Percentiles rank a stretch among this genome's conserved stretches.
Conservation (phyloP, 805 yeast genomes). For the Nakazawaea wyomingensis region DNA sequence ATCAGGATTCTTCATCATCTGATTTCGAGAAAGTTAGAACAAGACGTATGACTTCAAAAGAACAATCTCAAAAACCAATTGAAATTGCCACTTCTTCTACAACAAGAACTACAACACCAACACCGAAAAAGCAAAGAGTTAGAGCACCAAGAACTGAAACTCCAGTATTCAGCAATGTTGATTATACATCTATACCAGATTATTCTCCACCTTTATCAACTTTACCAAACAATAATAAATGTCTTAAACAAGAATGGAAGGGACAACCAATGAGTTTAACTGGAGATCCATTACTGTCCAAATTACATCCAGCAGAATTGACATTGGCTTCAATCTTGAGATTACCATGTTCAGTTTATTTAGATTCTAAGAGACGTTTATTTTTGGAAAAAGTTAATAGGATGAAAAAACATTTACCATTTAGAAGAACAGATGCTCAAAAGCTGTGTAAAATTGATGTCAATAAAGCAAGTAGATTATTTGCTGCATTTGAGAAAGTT, state of each 20-base stretch:
- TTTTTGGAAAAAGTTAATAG: constrained; percentile 87
- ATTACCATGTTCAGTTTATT: constrained; percentile 79
- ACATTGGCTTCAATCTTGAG: constrained; percentile 83
- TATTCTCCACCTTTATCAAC: constrained; percentile 68
- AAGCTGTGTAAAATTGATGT: constrained; percentile 97
- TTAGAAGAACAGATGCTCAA: constrained; percentile 96
- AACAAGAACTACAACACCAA: constrained; percentile 28
- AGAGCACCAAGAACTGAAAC: constrained; percentile 33
- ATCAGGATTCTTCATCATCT: constrained; percentile 26
- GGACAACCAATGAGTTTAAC: constrained; percentile 94
- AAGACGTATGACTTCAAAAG: constrained; percentile 42
- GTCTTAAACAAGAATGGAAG: constrained; percentile 92
- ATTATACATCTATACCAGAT: constrained; percentile 73
- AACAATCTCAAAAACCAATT: constrained; percentile 27
- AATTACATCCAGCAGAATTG: constrained; percentile 89
- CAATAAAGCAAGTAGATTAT: constrained; percentile 88
- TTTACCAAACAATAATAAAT: constrained; percentile 65
- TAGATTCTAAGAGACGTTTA: constrained; percentile 74
- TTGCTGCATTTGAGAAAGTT: constrained; percentile 83
- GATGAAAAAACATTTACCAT: constrained; percentile 62
- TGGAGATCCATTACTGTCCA: constrained; percentile 62
- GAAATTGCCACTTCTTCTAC: constrained; percentile 18
- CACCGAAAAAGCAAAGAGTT: constrained; percentile 28
- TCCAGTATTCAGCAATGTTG: constrained; percentile 43
- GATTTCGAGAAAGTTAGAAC: constrained; percentile 52